Evolutionary conservation across 176 grass and related monocot genomes (phyloP).

Genomic region (Metroxylon sagu): DNA sequence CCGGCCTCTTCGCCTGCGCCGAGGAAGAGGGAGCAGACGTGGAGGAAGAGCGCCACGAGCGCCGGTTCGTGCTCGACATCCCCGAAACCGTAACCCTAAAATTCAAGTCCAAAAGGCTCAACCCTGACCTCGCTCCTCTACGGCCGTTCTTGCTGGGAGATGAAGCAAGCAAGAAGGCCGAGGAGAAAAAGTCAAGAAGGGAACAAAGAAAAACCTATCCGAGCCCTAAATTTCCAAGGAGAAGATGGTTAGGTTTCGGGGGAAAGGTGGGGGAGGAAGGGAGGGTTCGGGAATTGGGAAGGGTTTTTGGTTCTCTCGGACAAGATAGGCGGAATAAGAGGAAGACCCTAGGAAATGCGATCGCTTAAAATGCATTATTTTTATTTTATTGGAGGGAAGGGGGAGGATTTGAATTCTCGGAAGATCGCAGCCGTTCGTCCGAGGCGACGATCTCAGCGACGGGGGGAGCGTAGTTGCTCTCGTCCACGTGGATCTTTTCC

Average conservation of each 20-base stretch:
- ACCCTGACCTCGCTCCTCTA: too few species aligned
- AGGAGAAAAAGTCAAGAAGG: not conserved
- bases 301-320: constrained; percentile 11
- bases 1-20: constrained; percentile 38
- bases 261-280: not conserved
- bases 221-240: too few species aligned
- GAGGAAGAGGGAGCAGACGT: constrained; percentile 12
- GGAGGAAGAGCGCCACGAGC: constrained; percentile 24
- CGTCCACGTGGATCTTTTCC: not conserved
- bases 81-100: constrained; percentile 5
- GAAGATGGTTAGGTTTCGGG: not conserved
- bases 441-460: not conserved
- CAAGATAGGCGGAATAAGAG: not conserved
- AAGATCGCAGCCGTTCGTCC: not conserved
- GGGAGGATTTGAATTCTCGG: not conserved
- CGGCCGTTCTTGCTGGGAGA: too few species aligned
- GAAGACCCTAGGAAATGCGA: not conserved
- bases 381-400: constrained; percentile 29
- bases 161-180: too few species aligned
- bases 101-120: not conserved
- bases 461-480: not conserved
- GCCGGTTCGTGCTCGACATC: constrained; percentile 33
- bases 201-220: not conserved
- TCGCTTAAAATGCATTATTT: not conserved
- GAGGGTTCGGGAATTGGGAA: not conserved